A percentile compares a stretch with the other conserved stretches of the same genome.
Conservation (phyloP, 2,329 filamentous ascomycete species). For the Arthroderma sp. region DNA sequence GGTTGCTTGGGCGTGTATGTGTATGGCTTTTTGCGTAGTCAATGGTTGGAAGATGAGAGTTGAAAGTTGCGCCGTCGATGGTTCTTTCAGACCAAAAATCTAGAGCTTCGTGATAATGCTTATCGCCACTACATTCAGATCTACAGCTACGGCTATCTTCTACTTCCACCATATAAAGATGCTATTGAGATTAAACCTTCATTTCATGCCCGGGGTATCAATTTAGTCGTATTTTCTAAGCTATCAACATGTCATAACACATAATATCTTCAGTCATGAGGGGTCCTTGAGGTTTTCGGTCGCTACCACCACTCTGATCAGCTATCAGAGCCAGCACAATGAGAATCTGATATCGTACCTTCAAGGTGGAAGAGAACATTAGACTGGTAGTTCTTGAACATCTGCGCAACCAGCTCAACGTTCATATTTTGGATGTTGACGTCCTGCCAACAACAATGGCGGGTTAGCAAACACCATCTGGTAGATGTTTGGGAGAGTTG, state of each 20-base stretch:
- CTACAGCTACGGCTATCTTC: background rate
- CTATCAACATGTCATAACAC: background rate
- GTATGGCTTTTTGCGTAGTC: no score
- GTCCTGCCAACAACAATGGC: conserved; percentile 43
- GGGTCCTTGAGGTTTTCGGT: conserved; percentile 9
- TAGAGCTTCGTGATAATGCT: no score
- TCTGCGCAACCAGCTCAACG: conserved; percentile 90
- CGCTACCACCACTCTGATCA: conserved; percentile 2
- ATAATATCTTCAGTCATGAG: background rate
- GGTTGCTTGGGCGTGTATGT: no score
- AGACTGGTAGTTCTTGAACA: conserved; percentile 99
- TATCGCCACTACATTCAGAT: background rate
- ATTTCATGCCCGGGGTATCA: background rate
- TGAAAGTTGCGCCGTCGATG: no score
- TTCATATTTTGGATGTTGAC: conserved; percentile 99
- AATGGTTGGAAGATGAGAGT: no score
- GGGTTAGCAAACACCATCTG: no score
- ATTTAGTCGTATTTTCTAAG: background rate
- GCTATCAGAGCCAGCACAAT: background rate
- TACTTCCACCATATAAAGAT: background rate
- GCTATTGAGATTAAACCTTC: background rate
- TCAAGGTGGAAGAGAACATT: conserved; percentile 96
- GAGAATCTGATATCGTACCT: conserved; percentile 42
- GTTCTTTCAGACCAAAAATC: no score
- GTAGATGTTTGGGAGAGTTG: background rate